A percentile compares a stretch with the other conserved stretches of the same genome.
These are phyloP conservation scores for Termitomyces sp. DNA, from an alignment of 768 basidiomycete species.

Conservation along the genomic window DNA sequence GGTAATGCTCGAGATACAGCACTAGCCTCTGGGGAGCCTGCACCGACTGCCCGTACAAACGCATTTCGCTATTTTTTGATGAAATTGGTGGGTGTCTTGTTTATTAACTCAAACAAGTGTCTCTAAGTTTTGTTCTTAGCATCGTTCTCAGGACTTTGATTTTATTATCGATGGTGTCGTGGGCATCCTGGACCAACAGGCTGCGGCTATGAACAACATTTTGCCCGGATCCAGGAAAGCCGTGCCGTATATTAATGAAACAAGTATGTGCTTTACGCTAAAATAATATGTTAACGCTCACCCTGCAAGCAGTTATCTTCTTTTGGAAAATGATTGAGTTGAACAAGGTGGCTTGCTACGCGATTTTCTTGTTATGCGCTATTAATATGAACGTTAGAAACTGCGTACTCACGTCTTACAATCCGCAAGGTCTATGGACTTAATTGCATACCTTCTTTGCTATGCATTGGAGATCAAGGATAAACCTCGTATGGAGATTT, in stretches of 20 bases:
- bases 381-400: constrained; percentile 50
- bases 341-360: constrained; percentile 62
- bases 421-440: constrained; percentile 71
- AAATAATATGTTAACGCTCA: neutral
- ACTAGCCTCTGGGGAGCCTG: constrained; percentile 35
- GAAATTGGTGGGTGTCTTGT: constrained; percentile 58
- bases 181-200: constrained; percentile 68
- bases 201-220: constrained; percentile 64
- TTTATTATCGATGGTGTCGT: constrained; percentile 76
- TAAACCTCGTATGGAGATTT: constrained; percentile 65
- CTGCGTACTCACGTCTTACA: constrained; percentile 80
- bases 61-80: constrained; percentile 90
- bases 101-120: neutral
- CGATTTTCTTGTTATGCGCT: neutral
- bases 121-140: constrained; percentile 37
- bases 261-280: constrained; percentile 41
- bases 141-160: constrained; percentile 83
- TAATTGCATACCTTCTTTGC: constrained; percentile 74
- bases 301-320: constrained; percentile 49
- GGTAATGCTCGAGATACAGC: constrained; percentile 58
- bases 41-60: constrained; percentile 68
- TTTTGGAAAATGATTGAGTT: constrained; percentile 92
- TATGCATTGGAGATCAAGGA: constrained; percentile 89
- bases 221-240: constrained; percentile 85
- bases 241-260: constrained; percentile 78